Percentiles rank a stretch among this genome's conserved stretches.
Conservation (phyloP, 306 rosid genomes). For the Rosa chinensis region DNA sequence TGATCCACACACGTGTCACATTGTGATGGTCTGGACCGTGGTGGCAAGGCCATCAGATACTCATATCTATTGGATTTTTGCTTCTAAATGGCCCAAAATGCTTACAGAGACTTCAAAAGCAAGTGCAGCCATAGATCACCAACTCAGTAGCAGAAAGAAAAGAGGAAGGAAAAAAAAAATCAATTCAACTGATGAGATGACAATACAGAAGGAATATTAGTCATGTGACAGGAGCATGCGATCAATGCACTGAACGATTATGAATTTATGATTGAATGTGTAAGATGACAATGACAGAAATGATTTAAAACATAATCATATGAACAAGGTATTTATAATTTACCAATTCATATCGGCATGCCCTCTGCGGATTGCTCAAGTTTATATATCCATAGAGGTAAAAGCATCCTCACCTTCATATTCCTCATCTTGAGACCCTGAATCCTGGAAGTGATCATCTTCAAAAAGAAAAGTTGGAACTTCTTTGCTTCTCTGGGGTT, state of each 20-base stretch:
- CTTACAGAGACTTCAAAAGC: not conserved
- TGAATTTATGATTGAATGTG: not conserved
- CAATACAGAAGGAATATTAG: not conserved
- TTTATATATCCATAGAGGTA: slow-evolving; percentile 39
- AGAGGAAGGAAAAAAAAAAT: not conserved
- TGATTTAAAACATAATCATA: not conserved
- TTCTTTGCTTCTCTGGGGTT: slow-evolving; percentile 53
- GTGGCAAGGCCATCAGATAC: slow-evolving; percentile 1
- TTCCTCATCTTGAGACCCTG: slow-evolving; percentile 43
- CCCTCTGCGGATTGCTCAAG: not conserved
- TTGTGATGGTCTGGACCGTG: slow-evolving; percentile 12
- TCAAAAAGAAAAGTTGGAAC: slow-evolving; percentile 58
- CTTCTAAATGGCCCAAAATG: not conserved
- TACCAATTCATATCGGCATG: not conserved
- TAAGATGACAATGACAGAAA: not conserved
- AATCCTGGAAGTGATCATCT: slow-evolving; percentile 39
- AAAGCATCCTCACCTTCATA: slow-evolving; percentile 32
- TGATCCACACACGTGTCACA: slow-evolving; percentile 17
- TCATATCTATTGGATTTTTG: not conserved
- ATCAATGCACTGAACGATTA: not conserved
- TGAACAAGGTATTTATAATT: not conserved
- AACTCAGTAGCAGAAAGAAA: not conserved
- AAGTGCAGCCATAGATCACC: not conserved
- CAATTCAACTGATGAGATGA: not conserved
- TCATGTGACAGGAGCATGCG: not conserved